These are phyloP conservation scores for Medicago arabica DNA, from an alignment of 306 rosid species.

Conservation along the genomic window DNA sequence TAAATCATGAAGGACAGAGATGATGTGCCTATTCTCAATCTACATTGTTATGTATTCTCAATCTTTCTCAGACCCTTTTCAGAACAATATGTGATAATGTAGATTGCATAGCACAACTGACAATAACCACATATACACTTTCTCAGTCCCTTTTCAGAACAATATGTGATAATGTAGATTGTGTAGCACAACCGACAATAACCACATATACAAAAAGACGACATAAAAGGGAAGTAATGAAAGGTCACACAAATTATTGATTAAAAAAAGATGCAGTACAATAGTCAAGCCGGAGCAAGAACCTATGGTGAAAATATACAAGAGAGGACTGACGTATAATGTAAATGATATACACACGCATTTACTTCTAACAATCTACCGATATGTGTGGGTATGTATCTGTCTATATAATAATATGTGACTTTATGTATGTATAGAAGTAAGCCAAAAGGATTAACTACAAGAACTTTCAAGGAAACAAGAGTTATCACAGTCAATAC, in stretches of 20 bases:
- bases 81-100: not conserved
- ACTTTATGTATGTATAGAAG: conserved; percentile 1
- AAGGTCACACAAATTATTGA: conserved; percentile 32
- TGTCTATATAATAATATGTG: not conserved
- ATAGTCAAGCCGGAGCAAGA: conserved; percentile 30
- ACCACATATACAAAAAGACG: conserved; percentile 5
- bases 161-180: not conserved
- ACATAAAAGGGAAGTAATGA: conserved; percentile 20
- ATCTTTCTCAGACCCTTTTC: conserved; percentile 18
- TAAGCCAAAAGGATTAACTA: conserved; percentile 19
- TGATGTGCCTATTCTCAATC: not conserved
- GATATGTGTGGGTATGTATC: not conserved
- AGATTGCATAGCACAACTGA: conserved; percentile 1
- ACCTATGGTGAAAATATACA: conserved; percentile 8
- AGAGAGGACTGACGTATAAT: not conserved
- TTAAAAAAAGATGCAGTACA: not conserved
- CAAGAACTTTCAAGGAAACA: conserved; percentile 12
- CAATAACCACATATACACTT: conserved; percentile 12
- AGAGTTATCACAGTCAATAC: not conserved
- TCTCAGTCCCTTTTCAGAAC: conserved; percentile 15
- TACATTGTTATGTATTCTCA: not conserved
- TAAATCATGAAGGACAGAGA: too few relatives aligned
- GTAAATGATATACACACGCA: not conserved
- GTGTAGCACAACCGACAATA: conserved; percentile 11
- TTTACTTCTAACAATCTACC: not conserved